Base-by-base conservation (phyloP, 2,329 filamentous ascomycete genomes). In the Colletotrichum kahawae region DNA sequence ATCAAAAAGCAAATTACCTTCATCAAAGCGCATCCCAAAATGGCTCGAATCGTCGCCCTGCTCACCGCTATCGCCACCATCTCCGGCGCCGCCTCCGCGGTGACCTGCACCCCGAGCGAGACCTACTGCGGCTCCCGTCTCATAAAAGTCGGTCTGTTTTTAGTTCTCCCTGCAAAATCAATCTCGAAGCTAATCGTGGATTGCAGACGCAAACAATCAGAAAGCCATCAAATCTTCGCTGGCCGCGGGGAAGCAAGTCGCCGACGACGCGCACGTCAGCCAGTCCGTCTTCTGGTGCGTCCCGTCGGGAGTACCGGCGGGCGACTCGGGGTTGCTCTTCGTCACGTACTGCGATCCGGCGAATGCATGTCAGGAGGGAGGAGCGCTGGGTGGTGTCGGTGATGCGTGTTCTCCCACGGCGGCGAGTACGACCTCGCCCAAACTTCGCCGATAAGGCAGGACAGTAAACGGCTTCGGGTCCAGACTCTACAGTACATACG, bases 221-320 rank as follows among this genome's bases (percentile, higher is more conserved):
- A 51, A 56, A 29, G 64, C 64, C 18, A 43, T 75, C 16, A 59
- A 69, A 6, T 34, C 27, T 5, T 64, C 73, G 4, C 65, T 75
- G 33, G 27, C 57, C 5, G 48, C 57, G 7, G 73, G 73, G 13
- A 33, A 71, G 5, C 73, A 75, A 21, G 10, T 48, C 34, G 57
- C 62, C n/a, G 70, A 75, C 70, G 70, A 75, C 5, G 70, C 70
- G 2, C 70, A 69, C 48, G 36, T 65, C 8, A n/a, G 18, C 2
- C 57, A 74, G 36, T 75, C 73, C 31, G 70, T 75, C 10, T 75
- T 74, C 48, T 75, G 69, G 69, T 75, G 73, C 36, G 70, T 67
- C 7, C 73, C 73, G 9, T 6, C 70, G 2, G 73, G 73, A 0
- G 64, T 75, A 9, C 73, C 73, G 0, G 73, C 73, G 0, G 59